Base-by-base conservation (phyloP, 1,284 basidiomycete genomes). In the Lignosus rhinocerotis region DNA sequence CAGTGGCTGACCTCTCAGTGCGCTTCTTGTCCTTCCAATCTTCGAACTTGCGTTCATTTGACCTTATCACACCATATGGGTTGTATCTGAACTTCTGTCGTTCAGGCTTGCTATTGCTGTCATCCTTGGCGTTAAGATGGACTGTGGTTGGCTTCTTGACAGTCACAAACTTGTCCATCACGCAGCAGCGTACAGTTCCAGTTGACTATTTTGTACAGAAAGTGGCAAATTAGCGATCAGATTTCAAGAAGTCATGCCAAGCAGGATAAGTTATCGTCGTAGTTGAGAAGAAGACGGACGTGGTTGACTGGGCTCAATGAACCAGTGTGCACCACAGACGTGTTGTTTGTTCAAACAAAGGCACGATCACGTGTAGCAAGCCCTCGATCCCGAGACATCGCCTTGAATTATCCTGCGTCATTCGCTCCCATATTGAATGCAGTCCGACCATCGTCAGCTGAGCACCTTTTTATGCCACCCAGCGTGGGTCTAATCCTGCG, bases 131-230 rank as follows among this genome's bases (percentile, higher is more conserved):
- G 21, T 54, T 51, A 36, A 34, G 49, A 41, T 44, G 59, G n/a
- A 53, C 48, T 16, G 58, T 49, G 2, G 65, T 61, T 21, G 72
- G 66, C 51, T 78, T 76, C 58, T 66, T 71, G 59, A 73, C 69
- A 30, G 67, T 72, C 58, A 79, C 69, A 61, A 75, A 78, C 46
- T 69, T 74, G 66, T 80, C 78, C 79, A 80, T 80, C 64, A 55
- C 49, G 19, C 11, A 25, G 25, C 25, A 25, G 25, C 25, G 25
- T 25, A 25, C 25, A 25, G 25, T 25, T 25, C 25, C 25, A 25
- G 25, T 25, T 25, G 3, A 11, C 11, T 9, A 25, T 38, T 42
- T 42, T 47, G 34, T 43, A 58, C 55, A 58, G 47, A n/a, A 53
- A 21, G n/a, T 43, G 55, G 53, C n/a, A 39, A 51, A 47, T 55